A percentile compares a stretch with the other conserved stretches of the same genome.
These are phyloP conservation scores for Verticillium nubilum DNA, from an alignment of 2,329 filamentous ascomycete species.

Conservation along the genomic window DNA sequence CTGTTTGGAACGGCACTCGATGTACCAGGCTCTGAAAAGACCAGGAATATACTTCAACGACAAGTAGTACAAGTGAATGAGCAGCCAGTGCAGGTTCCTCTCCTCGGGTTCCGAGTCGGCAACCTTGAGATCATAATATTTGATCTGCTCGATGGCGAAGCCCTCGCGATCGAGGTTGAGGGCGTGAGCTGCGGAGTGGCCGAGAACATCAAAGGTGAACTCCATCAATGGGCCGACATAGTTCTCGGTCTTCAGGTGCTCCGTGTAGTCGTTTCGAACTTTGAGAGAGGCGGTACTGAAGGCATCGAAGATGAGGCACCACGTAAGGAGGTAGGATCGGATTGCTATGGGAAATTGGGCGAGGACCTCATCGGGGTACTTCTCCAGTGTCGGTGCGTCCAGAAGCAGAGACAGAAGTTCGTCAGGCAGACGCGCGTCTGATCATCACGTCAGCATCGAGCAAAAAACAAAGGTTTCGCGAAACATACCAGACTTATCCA, in stretches of 20 bases:
- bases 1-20: conserved; percentile 73
- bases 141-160: conserved; percentile 53
- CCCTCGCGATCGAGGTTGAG: conserved; percentile 66
- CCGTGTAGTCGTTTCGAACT: conserved; percentile 74
- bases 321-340: conserved; percentile 79
- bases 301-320: conserved; percentile 85
- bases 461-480: fast-evolving
- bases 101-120: conserved; percentile 58
- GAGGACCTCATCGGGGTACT: conserved; percentile 59
- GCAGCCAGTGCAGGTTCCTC: conserved; percentile 73
- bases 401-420: conserved; percentile 81
- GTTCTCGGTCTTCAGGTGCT: conserved; percentile 70
- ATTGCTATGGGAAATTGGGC: conserved; percentile 64
- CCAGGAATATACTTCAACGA: conserved; percentile 71
- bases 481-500: conserved; percentile 58
- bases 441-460: neutral
- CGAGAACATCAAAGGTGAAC: conserved; percentile 80
- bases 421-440: conserved; percentile 67
- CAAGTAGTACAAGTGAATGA: conserved; percentile 82
- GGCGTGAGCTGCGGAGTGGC: conserved; percentile 67
- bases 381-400: conserved; percentile 67
- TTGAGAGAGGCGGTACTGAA: conserved; percentile 74
- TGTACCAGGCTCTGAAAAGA: conserved; percentile 79
- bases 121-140: conserved; percentile 44
- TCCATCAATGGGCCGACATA: conserved; percentile 65